Percentiles rank a stretch among this genome's conserved stretches.
Conservation (phyloP, 257 asterid genomes). For the Marsdenia floribunda region DNA sequence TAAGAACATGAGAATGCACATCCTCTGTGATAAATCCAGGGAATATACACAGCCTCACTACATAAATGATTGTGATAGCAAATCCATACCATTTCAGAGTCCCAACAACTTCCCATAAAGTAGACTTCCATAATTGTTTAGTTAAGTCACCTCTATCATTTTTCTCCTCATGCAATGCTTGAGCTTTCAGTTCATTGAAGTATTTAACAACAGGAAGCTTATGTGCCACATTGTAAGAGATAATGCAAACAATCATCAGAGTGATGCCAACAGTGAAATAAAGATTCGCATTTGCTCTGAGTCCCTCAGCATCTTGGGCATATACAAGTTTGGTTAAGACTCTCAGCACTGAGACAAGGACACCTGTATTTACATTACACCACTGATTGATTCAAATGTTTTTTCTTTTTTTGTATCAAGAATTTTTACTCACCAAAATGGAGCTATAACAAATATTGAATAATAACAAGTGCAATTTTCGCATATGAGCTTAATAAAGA, state of each 20-base stretch:
- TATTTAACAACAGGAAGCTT: constrained; percentile 77
- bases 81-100: constrained; percentile 79
- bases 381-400: neutral
- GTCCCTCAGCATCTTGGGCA: constrained; percentile 75
- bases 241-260: constrained; percentile 61
- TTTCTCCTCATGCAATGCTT: constrained; percentile 61
- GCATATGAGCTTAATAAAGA: neutral
- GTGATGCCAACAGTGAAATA: constrained; percentile 71
- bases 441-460: neutral
- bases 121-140: constrained; percentile 59
- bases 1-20: constrained; percentile 64
- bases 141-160: constrained; percentile 63
- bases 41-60: constrained; percentile 76
- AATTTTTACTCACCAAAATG: too few species aligned
- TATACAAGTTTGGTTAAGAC: constrained; percentile 71
- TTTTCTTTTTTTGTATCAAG: neutral
- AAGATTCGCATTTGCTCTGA: constrained; percentile 84
- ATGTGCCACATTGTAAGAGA: constrained; percentile 67
- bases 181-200: constrained; percentile 54
- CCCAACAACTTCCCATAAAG: constrained; percentile 66
- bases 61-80: constrained; percentile 50
- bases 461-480: neutral
- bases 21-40: constrained; percentile 95
- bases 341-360: constrained; percentile 71
- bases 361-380: constrained; percentile 48